Evolutionary conservation across 2,329 filamentous ascomycete genomes (phyloP), one percentile per base, ranked within the genome.

Genomic region (Fusarium nanum): DNA sequence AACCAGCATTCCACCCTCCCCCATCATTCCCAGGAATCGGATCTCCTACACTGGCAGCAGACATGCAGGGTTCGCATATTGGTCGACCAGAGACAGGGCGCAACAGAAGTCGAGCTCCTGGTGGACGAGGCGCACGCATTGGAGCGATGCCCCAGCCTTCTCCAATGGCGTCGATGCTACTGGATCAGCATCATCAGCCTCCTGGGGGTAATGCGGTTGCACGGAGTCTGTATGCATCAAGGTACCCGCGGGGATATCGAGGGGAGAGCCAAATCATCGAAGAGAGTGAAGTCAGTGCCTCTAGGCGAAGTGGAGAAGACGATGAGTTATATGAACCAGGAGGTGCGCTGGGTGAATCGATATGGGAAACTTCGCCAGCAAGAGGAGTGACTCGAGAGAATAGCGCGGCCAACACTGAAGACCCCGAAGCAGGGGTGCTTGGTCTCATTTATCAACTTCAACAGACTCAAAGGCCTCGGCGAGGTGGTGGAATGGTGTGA

Each of bases 141-240:
- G 82, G 84, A 50, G 76, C 78, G 5, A 78, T 86, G 56, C 79
- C 83, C n/a, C 81, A 84, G 52, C 82, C 86, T 7, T 92, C 89
- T 12, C 91, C 91, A 7, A 90, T 92, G 86, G 88, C 89, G 20
- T 93, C 91, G 2, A 87, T 92, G 70, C 83, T 94, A 3, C 83
- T 94, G 4, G 92, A 94, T 78, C 89, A 91, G 4, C 91, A 92
- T 75, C 90, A 94, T 66, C 91, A 94, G 65, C 92, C 91, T 8
- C 82, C 84, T 2, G 81, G 82, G 3, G 83, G 85, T 12, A 81
- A 81, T 7, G 77, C 83, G 37, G 81, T 81, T 3, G 80, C 75
- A 20, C 82, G 84, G 41, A 87, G 84, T 53, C 75, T 81, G n/a
- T 81, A 87, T 63, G 80, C 83, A 54, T 78, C 79, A 16, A 84